Percentiles rank a stretch among this genome's conserved stretches.
Conservation (phyloP, 176 grass and related monocot species). For the Chrysopogon serrulatus region DNA sequence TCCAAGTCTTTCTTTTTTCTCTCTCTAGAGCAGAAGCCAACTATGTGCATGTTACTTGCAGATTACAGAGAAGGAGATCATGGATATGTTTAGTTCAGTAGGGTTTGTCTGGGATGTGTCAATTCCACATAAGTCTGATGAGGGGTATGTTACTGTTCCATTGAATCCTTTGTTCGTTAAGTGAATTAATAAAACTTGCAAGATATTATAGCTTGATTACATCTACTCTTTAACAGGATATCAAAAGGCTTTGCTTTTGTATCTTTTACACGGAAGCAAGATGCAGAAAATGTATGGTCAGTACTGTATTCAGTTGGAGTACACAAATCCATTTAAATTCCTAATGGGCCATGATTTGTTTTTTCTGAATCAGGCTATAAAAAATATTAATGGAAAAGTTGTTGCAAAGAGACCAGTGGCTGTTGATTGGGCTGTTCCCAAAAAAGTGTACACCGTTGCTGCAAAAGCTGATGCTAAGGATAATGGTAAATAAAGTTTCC, state of each 20-base stretch:
- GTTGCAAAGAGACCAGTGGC: slow-evolving; percentile 78
- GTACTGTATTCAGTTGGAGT: slow-evolving; percentile 14
- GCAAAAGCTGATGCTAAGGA: slow-evolving; percentile 43
- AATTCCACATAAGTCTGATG: slow-evolving; percentile 75
- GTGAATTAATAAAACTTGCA: slow-evolving; percentile 11
- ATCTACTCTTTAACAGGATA: slow-evolving; percentile 45
- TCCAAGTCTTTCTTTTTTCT: background rate
- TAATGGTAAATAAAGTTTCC: slow-evolving; percentile 39
- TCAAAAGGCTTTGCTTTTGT: slow-evolving; percentile 99
- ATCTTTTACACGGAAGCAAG: slow-evolving; percentile 87
- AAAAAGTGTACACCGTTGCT: slow-evolving; percentile 74
- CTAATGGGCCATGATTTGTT: too few species aligned
- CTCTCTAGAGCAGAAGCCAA: slow-evolving; percentile 14
- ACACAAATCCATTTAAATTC: slow-evolving; percentile 19
- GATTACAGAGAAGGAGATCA: slow-evolving; percentile 57
- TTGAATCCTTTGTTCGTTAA: background rate
- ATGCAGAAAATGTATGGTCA: slow-evolving; percentile 87
- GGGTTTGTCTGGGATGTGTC: slow-evolving; percentile 92
- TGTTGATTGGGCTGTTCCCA: slow-evolving; percentile 94
- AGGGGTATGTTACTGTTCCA: slow-evolving; percentile 43
- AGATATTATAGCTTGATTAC: background rate
- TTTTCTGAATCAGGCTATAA: slow-evolving; percentile 84
- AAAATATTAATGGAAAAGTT: slow-evolving; percentile 66
- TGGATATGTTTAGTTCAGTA: slow-evolving; percentile 56
- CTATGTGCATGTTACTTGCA: slow-evolving; percentile 30